A percentile compares a stretch with the other conserved stretches of the same genome.
Evolutionary conservation across 2,329 filamentous ascomycete species (phyloP).

Genomic region (Bimuria novae-zelandiae): DNA sequence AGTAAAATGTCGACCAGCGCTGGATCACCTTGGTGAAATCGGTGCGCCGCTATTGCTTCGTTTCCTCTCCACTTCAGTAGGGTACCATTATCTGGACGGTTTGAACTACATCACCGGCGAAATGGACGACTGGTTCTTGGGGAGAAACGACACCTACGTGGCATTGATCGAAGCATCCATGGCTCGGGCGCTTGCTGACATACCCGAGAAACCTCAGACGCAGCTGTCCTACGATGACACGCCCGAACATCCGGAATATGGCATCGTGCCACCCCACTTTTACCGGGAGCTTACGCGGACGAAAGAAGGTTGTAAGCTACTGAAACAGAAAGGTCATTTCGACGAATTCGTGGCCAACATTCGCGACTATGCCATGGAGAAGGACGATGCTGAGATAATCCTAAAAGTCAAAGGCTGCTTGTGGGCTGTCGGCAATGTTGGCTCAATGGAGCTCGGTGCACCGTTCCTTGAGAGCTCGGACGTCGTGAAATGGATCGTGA

Average conservation of each 20-base stretch:
- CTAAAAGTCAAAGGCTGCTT: constrained; percentile 95
- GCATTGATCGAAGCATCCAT: constrained; percentile 93
- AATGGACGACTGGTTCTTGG: constrained; percentile 99
- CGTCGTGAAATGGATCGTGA: constrained; percentile 83
- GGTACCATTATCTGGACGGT: constrained; percentile 95
- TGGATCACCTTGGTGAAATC: constrained; percentile 96
- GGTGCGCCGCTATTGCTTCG: constrained; percentile 89
- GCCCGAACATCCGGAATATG: constrained; percentile 55
- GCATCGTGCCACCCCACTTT: constrained; percentile 89
- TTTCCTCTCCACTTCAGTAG: constrained; percentile 93
- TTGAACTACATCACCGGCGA: constrained; percentile 98
- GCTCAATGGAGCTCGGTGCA: constrained; percentile 95
- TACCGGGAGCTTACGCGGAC: constrained; percentile 94
- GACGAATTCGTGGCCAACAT: constrained; percentile 91
- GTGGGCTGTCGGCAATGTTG: constrained; percentile 97
- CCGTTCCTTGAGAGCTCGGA: constrained; percentile 90
- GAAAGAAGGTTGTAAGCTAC: constrained; percentile 84
- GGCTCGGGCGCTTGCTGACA: constrained; percentile 75
- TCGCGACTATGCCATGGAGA: constrained; percentile 81
- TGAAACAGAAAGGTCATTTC: constrained; percentile 94
- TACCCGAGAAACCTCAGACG: constrained; percentile 61
- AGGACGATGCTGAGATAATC: constrained; percentile 81
- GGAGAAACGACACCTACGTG: constrained; percentile 95
- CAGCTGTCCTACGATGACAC: constrained; percentile 49
- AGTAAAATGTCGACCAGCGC: constrained; percentile 89